Conservation (phyloP, 176 grass and related monocot species). For the Carex kokanica region DNA sequence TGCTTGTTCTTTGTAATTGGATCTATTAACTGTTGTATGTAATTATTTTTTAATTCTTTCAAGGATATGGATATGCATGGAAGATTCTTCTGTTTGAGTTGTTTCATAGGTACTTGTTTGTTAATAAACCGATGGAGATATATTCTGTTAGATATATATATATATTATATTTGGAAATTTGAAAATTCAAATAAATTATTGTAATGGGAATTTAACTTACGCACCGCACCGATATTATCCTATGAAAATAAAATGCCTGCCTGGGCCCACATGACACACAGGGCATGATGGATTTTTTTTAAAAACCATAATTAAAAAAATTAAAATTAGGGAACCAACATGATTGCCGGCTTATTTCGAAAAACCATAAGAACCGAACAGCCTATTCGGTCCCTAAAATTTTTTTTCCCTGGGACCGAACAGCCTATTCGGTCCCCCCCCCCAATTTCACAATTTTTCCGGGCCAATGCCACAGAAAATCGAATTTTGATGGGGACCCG, state of each 20-base stretch:
- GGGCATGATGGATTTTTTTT: too few species aligned
- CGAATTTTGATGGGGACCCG: too few species aligned
- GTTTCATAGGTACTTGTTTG: not conserved
- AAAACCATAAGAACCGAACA: too few species aligned
- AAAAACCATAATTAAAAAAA: too few species aligned
- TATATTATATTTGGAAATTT: not conserved
- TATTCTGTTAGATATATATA: not conserved
- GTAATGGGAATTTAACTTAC: not conserved
- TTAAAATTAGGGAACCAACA: too few species aligned
- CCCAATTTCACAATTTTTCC: too few species aligned
- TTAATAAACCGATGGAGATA: too few species aligned
- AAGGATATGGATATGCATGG: conserved; percentile 3
- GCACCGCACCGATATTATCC: not conserved
- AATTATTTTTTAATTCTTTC: not conserved
- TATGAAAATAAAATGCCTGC: not conserved
- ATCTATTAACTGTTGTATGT: not conserved
- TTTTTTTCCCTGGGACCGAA: too few species aligned
- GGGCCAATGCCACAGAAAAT: too few species aligned
- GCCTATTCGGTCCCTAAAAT: too few species aligned
- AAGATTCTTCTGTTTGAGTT: not conserved
- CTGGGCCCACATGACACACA: not conserved
- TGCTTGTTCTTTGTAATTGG: not conserved
- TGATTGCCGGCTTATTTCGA: too few species aligned
- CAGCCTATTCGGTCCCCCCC: too few species aligned
- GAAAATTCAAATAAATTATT: not conserved